Conservation (phyloP, 371 early-diverging fungal genomes). For the Apophysomyces sp. region DNA sequence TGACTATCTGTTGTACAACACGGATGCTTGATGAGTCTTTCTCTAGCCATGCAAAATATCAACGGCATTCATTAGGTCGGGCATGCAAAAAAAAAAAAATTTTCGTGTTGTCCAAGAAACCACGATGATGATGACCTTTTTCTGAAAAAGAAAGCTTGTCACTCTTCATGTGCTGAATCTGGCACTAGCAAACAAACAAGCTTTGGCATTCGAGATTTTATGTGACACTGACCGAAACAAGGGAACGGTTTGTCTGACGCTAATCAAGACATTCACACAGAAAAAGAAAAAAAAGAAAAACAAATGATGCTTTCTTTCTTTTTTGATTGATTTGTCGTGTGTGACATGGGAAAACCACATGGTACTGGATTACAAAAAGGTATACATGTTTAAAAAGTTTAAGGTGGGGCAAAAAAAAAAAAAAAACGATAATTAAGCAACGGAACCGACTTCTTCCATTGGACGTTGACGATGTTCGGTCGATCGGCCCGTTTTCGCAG, state of each 20-base stretch:
- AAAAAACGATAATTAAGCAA: neutral
- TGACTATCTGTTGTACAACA: neutral
- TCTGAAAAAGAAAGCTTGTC: too few species aligned
- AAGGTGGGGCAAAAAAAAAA: neutral
- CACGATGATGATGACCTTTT: neutral
- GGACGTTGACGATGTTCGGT: neutral
- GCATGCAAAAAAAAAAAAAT: neutral
- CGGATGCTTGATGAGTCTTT: neutral
- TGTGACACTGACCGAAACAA: neutral
- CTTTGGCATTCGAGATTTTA: neutral
- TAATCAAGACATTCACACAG: neutral
- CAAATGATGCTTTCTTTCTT: neutral
- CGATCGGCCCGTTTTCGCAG: constrained; percentile 12
- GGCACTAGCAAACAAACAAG: neutral
- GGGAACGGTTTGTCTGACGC: too few species aligned
- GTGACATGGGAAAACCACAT: neutral
- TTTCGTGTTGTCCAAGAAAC: too few species aligned
- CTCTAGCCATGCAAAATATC: neutral
- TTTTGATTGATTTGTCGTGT: neutral
- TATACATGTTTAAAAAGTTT: neutral
- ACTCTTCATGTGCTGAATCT: too few species aligned
- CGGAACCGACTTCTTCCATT: neutral
- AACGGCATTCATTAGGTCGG: neutral
- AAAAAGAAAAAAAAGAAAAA: neutral
- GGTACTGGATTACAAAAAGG: neutral